Conservation (phyloP, 1,284 basidiomycete species). For the Sanghuangporus baumii region DNA sequence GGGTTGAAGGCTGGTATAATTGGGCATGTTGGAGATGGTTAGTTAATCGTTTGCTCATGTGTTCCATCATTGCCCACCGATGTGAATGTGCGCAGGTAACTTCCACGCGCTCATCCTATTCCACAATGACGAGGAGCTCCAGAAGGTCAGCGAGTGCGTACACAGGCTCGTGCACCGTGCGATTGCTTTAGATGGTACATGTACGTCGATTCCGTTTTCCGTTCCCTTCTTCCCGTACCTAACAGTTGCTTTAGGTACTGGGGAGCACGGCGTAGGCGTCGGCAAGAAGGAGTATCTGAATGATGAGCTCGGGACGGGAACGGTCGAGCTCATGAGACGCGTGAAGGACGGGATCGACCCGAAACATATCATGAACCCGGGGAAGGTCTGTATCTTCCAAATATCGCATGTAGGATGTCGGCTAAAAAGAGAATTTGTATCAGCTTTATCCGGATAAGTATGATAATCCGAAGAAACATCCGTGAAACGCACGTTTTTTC, state of each 20-base stretch:
- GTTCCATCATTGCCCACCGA: conserved; percentile 12
- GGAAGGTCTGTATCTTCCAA: conserved; percentile 23
- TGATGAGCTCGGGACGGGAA: conserved; percentile 37
- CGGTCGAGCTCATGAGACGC: conserved; percentile 41
- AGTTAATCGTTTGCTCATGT: conserved; percentile 35
- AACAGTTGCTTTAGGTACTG: conserved; percentile 19
- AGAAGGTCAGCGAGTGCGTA: conserved; percentile 26
- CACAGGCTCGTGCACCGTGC: conserved; percentile 31
- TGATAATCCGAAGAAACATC: conserved; percentile 3
- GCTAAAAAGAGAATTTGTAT: not conserved
- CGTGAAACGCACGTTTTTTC: not conserved
- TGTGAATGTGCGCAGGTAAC: conserved; percentile 20
- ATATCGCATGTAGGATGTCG: not conserved
- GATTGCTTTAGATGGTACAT: conserved; percentile 30
- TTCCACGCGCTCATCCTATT: conserved; percentile 28
- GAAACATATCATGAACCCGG: conserved; percentile 38
- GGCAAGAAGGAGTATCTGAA: conserved; percentile 39
- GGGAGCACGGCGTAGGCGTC: conserved; percentile 41
- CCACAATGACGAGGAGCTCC: conserved; percentile 27
- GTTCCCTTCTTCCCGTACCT: not conserved
- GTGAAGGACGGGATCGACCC: conserved; percentile 39
- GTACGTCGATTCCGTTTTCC: conserved; percentile 15
- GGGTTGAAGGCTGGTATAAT: conserved; percentile 34
- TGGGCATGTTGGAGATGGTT: conserved; percentile 48
- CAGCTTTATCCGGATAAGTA: conserved; percentile 17